phyloP scores from a whole-genome alignment of 306 rosid species.

The cucumber (Cucumis sativus) region DNA sequence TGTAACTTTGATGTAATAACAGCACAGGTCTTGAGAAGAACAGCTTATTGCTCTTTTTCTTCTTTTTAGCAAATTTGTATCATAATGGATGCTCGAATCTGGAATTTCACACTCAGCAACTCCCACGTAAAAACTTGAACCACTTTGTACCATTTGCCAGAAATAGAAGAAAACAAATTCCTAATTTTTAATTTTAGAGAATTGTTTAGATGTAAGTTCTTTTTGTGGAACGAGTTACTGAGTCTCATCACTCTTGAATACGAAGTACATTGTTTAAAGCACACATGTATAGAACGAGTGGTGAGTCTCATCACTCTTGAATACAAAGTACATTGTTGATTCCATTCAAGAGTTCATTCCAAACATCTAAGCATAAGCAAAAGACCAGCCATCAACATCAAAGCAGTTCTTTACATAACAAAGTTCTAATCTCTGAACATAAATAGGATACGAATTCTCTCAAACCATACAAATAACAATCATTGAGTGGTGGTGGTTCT shows the following conservation, averaged over 20 bases:
- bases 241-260: background rate
- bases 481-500: background rate
- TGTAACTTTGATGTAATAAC: background rate
- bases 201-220: background rate
- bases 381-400: background rate
- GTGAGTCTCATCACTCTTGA: background rate
- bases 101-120: background rate
- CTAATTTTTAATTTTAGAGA: background rate
- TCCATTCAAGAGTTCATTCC: background rate
- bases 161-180: constrained; percentile 5
- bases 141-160: constrained; percentile 8
- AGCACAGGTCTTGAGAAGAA: constrained; percentile 1
- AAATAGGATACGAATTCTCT: background rate
- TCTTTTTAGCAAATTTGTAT: constrained; percentile 3
- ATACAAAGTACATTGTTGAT: background rate
- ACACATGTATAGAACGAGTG: background rate
- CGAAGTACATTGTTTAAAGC: background rate
- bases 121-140: background rate
- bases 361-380: background rate
- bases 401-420: background rate
- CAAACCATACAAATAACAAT: background rate
- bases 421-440: background rate
- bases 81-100: constrained; percentile 1
- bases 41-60: background rate
- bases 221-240: background rate